Percentiles rank a stretch among this genome's conserved stretches.
These are phyloP conservation scores for Mycena albidolilacea DNA, from an alignment of 768 basidiomycete species.

Conservation along the genomic window DNA sequence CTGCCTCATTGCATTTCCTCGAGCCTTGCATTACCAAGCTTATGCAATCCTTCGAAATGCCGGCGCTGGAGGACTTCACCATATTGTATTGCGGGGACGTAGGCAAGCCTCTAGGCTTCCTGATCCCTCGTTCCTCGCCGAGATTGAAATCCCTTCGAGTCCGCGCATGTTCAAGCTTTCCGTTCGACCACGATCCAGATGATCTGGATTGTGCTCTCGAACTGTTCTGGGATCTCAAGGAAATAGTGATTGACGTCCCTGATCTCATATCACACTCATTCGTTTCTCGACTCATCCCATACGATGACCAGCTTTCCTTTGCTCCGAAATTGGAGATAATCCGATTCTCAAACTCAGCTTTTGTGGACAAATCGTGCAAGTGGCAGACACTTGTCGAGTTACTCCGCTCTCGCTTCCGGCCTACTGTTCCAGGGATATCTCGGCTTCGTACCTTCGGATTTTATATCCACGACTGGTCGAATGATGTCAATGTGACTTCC, in stretches of 20 bases:
- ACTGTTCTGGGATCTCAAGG: conserved; percentile 12
- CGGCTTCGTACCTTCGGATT: conserved; percentile 14
- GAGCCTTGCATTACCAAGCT: background rate
- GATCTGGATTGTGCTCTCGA: conserved; percentile 1
- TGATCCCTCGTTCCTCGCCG: background rate
- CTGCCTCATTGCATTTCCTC: conserved; percentile 3
- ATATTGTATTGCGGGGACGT: background rate
- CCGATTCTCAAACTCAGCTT: conserved; percentile 32
- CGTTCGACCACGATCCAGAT: too few species aligned
- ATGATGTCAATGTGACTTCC: background rate
- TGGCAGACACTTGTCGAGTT: conserved; percentile 15
- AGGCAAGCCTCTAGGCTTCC: background rate
- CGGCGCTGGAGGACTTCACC: conserved; percentile 21
- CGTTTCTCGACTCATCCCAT: conserved; percentile 5
- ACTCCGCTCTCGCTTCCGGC: conserved; percentile 19
- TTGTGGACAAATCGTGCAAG: conserved; percentile 5
- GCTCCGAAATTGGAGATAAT: conserved; percentile 32
- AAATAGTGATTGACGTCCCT: conserved; percentile 20
- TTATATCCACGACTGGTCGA: background rate
- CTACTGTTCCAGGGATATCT: background rate
- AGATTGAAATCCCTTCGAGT: conserved; percentile 15
- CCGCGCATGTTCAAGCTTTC: background rate
- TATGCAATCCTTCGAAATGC: conserved; percentile 16
- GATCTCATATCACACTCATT: background rate
- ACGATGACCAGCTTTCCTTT: background rate